A percentile compares a stretch with the other conserved stretches of the same genome.
phyloP scores from a whole-genome alignment of 2,329 filamentous ascomycete species.

The Paraphaeosphaeria minitans region DNA sequence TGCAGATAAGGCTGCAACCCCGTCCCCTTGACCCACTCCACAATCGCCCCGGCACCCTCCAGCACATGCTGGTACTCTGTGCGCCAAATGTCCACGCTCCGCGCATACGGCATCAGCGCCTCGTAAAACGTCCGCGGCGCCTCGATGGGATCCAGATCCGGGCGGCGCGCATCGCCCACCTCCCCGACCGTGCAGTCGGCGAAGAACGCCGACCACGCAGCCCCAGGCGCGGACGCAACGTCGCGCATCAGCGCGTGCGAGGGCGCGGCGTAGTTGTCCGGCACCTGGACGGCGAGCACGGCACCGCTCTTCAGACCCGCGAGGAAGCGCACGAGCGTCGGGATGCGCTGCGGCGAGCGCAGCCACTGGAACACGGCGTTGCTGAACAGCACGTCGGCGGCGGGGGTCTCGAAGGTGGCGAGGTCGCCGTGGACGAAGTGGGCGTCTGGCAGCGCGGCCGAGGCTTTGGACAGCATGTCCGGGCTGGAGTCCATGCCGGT shows the following conservation, averaged over 20 bases:
- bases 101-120: slow-evolving; percentile 47
- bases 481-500: slow-evolving; percentile 61
- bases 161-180: slow-evolving; percentile 19
- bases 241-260: slow-evolving; percentile 59
- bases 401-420: slow-evolving; percentile 44
- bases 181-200: slow-evolving; percentile 24
- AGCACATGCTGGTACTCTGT: slow-evolving; percentile 61
- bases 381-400: slow-evolving; percentile 54
- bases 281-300: slow-evolving; percentile 61
- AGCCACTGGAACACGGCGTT: slow-evolving; percentile 68
- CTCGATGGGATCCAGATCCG: slow-evolving; percentile 57
- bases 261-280: slow-evolving; percentile 57
- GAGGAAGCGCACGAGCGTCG: slow-evolving; percentile 53
- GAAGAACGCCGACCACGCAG: slow-evolving; percentile 49
- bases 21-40: slow-evolving; percentile 66
- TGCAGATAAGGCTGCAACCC: slow-evolving; percentile 62
- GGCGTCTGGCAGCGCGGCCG: slow-evolving; percentile 44
- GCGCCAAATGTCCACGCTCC: slow-evolving; percentile 59
- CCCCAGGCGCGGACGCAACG: slow-evolving; percentile 36
- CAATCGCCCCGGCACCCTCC: slow-evolving; percentile 55
- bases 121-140: slow-evolving; percentile 56
- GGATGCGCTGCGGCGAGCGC: slow-evolving; percentile 49
- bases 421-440: slow-evolving; percentile 57
- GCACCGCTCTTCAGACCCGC: slow-evolving; percentile 49
- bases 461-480: slow-evolving; percentile 61